Conservation (phyloP, 345 rosid species). For the Lepidium aucheri region DNA sequence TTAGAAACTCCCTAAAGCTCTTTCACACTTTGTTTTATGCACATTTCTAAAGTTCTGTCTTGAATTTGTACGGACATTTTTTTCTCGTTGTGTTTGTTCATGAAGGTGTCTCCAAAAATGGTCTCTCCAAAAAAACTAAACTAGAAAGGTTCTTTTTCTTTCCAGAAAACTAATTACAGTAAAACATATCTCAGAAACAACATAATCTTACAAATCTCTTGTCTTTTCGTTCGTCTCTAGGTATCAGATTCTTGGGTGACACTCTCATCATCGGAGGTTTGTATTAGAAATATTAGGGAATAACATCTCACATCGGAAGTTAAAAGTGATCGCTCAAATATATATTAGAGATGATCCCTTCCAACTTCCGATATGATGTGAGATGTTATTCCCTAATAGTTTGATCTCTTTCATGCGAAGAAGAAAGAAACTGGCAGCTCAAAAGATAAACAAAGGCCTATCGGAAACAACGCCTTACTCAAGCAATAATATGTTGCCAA, state of each 20-base stretch:
- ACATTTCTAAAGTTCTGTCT: too few species aligned
- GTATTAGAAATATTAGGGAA: neutral
- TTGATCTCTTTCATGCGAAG: too few species aligned
- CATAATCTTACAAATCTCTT: neutral
- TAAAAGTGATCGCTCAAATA: too few species aligned
- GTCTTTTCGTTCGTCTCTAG: constrained; percentile 15
- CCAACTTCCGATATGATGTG: too few species aligned
- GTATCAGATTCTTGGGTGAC: constrained; percentile 20
- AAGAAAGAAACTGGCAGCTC: constrained; percentile 32
- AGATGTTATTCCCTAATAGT: too few species aligned
- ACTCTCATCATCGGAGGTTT: constrained; percentile 9
- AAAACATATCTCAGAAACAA: neutral
- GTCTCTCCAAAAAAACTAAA: neutral
- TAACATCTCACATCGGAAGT: too few species aligned
- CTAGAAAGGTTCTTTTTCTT: neutral
- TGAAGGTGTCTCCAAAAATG: too few species aligned
- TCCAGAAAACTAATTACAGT: neutral
- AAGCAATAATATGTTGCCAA: constrained; percentile 30
- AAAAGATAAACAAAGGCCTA: constrained; percentile 27
- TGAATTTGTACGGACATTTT: neutral
- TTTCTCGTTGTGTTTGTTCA: neutral
- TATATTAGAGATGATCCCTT: too few species aligned
- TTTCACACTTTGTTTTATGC: neutral
- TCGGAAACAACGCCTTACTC: constrained; percentile 32
- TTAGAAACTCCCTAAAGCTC: neutral